phyloP scores from a whole-genome alignment of 2,329 filamentous ascomycete species.

The Aspergillus spinulosporus region DNA sequence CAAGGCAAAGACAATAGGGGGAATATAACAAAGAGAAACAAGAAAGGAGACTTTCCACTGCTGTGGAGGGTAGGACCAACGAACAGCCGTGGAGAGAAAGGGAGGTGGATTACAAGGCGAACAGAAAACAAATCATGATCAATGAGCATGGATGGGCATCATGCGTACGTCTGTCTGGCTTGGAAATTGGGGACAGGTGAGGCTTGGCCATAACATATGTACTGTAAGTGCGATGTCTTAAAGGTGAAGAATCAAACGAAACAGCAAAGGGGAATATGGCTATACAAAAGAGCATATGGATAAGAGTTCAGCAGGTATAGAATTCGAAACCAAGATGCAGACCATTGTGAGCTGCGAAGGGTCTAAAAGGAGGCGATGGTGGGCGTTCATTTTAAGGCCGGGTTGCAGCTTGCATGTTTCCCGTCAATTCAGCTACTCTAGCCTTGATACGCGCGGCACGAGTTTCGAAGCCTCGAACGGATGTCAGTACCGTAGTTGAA shows the following conservation, averaged over 20 bases:
- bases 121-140: constrained; percentile 11
- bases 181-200: constrained; percentile 2
- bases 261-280: constrained; percentile 11
- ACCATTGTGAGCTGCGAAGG: constrained; percentile 4
- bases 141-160: constrained; percentile 17
- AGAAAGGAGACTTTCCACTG: constrained; percentile 15
- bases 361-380: constrained; percentile 6
- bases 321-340: constrained; percentile 12
- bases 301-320: constrained; percentile 9
- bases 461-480: constrained; percentile 78
- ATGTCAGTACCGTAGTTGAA: constrained; percentile 27
- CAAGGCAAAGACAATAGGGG: constrained; percentile 24
- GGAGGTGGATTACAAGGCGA: constrained; percentile 13
- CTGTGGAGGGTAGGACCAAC: neutral
- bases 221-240: neutral
- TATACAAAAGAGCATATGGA: constrained; percentile 7
- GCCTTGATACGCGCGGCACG: constrained; percentile 97
- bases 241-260: constrained; percentile 10
- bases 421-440: constrained; percentile 89
- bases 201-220: constrained; percentile 6
- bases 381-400: constrained; percentile 4
- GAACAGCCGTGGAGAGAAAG: neutral
- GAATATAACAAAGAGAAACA: constrained; percentile 32
- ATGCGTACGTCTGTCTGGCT: constrained; percentile 19
- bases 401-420: constrained; percentile 66